Evolutionary conservation across 352 stramenopile genomes (phyloP).

Genomic region (Pythium oligandrum): DNA sequence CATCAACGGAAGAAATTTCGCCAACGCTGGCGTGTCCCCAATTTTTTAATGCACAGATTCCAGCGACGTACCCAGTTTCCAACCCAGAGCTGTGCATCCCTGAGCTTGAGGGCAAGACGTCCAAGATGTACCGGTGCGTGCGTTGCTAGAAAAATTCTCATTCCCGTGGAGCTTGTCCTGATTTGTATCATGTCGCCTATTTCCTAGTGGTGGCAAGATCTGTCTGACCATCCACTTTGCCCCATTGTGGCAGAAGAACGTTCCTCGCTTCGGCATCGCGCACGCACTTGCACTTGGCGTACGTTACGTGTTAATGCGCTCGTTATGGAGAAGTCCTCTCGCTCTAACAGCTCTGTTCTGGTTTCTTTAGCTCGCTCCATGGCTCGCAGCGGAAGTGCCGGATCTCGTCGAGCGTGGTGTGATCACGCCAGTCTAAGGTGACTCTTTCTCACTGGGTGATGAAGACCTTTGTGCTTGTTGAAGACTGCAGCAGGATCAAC

Average conservation of each 20-base stretch:
- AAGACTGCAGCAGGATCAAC: too few species aligned
- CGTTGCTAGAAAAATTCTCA: not conserved
- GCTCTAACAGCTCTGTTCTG: not conserved
- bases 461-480: too few species aligned
- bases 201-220: constrained; percentile 72
- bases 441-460: not conserved
- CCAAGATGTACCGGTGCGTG: constrained; percentile 85
- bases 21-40: not conserved
- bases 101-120: constrained; percentile 86
- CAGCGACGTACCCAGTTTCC: constrained; percentile 75
- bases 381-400: constrained; percentile 83
- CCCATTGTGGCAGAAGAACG: constrained; percentile 87
- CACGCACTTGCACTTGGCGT: constrained; percentile 82
- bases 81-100: constrained; percentile 83
- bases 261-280: constrained; percentile 81
- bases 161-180: not conserved
- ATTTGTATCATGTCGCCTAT: too few species aligned
- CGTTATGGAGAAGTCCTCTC: too few species aligned
- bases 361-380: constrained; percentile 62
- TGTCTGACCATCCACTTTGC: constrained; percentile 87
- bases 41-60: constrained; percentile 34
- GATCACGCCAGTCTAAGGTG: constrained; percentile 57
- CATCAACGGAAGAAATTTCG: not conserved
- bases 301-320: constrained; percentile 7
- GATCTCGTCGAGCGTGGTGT: constrained; percentile 77